phyloP scores from a whole-genome alignment of 2,329 filamentous ascomycete genomes.

The Monilinia fructicola region DNA sequence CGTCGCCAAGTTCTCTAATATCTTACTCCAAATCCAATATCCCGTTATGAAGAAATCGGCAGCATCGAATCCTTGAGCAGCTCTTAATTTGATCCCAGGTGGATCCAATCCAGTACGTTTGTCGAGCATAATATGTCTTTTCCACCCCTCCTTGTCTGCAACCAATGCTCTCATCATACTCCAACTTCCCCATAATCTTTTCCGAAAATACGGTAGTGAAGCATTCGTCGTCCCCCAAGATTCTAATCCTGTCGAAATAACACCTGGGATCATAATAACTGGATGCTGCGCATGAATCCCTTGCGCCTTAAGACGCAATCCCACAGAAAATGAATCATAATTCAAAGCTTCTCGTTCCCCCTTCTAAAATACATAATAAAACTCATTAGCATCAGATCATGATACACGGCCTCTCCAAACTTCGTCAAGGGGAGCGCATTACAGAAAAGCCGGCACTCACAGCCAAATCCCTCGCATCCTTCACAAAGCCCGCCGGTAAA shows the following conservation, averaged over 20 bases:
- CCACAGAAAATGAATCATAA: conserved; percentile 93
- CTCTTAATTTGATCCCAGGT: conserved; percentile 80
- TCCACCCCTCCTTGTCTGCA: conserved; percentile 91
- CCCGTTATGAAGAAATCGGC: conserved; percentile 90
- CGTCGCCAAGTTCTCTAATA: conserved; percentile 92
- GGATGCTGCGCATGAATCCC: conserved; percentile 82
- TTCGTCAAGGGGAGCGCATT: conserved; percentile 5
- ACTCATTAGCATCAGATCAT: conserved; percentile 14
- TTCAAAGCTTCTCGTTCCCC: conserved; percentile 83
- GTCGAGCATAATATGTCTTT: conserved; percentile 95
- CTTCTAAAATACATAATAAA: conserved; percentile 55
- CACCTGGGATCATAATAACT: conserved; percentile 94
- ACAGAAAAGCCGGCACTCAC: conserved; percentile 46
- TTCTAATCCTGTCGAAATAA: conserved; percentile 95
- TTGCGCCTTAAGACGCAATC: conserved; percentile 75
- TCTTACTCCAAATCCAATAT: conserved; percentile 96
- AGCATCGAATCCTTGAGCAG: conserved; percentile 94
- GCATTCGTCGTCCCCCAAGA: conserved; percentile 89
- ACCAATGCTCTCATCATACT: conserved; percentile 97
- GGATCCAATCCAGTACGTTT: conserved; percentile 88
- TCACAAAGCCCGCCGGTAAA: conserved; percentile 79
- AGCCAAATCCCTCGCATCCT: conserved; percentile 81
- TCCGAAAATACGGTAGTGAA: conserved; percentile 89
- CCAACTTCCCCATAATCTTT: conserved; percentile 96
- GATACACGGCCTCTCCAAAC: background rate